A percentile compares a stretch with the other conserved stretches of the same genome.
These are phyloP conservation scores for Tuber brumale DNA, from an alignment of 495 filamentous ascomycete species.

Conservation along the genomic window DNA sequence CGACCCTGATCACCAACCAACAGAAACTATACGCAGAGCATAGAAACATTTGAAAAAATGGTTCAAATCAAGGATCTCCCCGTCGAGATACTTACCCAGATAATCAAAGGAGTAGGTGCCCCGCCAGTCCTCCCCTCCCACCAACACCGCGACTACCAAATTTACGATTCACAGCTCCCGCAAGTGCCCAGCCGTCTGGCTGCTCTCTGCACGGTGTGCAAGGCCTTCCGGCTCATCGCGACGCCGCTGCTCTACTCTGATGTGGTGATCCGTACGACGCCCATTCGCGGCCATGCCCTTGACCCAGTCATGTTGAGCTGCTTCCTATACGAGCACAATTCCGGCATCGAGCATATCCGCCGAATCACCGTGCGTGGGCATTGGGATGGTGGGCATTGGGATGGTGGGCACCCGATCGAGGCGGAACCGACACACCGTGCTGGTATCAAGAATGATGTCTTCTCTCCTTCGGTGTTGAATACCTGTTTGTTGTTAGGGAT, in stretches of 20 bases:
- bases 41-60: neutral
- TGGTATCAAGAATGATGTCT: conserved; percentile 5
- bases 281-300: conserved; percentile 2
- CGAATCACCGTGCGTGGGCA: conserved; percentile 17
- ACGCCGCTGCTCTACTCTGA: conserved; percentile 13
- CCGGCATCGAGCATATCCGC: conserved; percentile 12
- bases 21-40: neutral
- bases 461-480: conserved; percentile 17
- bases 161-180: conserved; percentile 14
- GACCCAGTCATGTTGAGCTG: conserved; percentile 19
- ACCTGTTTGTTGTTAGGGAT: conserved; percentile 17
- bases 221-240: conserved; percentile 10
- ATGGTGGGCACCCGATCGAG: too few relatives aligned
- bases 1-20: neutral
- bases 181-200: conserved; percentile 17
- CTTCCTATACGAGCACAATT: conserved; percentile 18
- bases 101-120: conserved; percentile 13
- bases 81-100: conserved; percentile 17
- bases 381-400: neutral
- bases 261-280: conserved; percentile 10
- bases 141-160: conserved; percentile 7
- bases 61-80: conserved; percentile 8
- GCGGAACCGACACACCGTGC: neutral
- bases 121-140: conserved; percentile 1
- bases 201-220: conserved; percentile 14